Evolutionary conservation across 768 basidiomycete species (phyloP).

Genomic region (Trichaptum fuscoviolaceum): DNA sequence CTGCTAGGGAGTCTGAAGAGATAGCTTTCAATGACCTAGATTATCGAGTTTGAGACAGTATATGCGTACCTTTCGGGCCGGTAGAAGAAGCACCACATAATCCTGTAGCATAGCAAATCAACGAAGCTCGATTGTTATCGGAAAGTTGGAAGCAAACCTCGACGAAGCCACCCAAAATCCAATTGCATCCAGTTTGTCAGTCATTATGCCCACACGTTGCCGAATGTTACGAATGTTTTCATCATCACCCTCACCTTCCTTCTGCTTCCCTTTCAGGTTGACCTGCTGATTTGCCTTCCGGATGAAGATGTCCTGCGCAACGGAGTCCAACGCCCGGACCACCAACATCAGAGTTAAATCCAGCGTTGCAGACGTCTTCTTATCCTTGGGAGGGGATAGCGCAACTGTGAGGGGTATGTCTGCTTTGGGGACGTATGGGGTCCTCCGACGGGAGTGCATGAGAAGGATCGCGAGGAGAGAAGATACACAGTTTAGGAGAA

Average conservation of each 20-base stretch:
- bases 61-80: conserved; percentile 55
- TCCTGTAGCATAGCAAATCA: conserved; percentile 35
- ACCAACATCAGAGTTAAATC: conserved; percentile 64
- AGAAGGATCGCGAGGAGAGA: conserved; percentile 53
- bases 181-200: conserved; percentile 55
- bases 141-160: conserved; percentile 40
- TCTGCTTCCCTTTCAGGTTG: conserved; percentile 8
- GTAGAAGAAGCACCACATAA: conserved; percentile 90
- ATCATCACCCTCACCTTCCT: conserved; percentile 9
- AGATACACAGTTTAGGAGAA: conserved; percentile 52
- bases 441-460: conserved; percentile 43
- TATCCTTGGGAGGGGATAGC: conserved; percentile 8
- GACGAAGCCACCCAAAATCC: conserved; percentile 77
- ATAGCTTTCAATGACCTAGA: conserved; percentile 39
- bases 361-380: conserved; percentile 47
- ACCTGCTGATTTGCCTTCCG: conserved; percentile 9
- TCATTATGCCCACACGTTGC: background rate
- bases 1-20: conserved; percentile 30
- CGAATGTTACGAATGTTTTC: conserved; percentile 9
- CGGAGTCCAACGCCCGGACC: conserved; percentile 64
- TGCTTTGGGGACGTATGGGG: conserved; percentile 21
- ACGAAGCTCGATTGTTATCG: conserved; percentile 10
- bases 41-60: conserved; percentile 3
- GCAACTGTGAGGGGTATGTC: conserved; percentile 20
- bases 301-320: conserved; percentile 48